Conservation (phyloP, 805 yeast genomes). For the Saturnispora galanensis region DNA sequence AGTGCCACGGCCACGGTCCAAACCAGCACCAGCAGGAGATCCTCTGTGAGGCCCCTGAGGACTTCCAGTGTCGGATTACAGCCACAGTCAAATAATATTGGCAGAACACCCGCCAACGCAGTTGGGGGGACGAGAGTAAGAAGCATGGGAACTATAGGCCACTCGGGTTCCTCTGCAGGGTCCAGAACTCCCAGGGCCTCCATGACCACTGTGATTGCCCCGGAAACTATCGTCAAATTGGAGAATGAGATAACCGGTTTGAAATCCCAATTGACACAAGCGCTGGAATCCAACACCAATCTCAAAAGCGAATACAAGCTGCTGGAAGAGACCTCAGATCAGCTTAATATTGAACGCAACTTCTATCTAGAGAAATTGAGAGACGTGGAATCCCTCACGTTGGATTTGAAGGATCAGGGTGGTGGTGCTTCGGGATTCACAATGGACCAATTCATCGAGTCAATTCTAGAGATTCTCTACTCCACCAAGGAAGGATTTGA, state of each 20-base stretch:
- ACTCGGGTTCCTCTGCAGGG: no score
- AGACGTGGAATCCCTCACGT: constrained; percentile 76
- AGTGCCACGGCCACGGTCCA: not conserved
- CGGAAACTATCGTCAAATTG: not conserved
- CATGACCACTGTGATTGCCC: constrained; percentile 4
- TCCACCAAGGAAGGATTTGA: constrained; percentile 80
- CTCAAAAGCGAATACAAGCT: constrained; percentile 43
- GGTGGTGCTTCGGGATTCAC: constrained; percentile 12
- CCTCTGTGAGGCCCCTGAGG: constrained; percentile 6
- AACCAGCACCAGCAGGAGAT: constrained; percentile 3
- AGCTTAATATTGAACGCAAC: constrained; percentile 73
- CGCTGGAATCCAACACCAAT: constrained; percentile 23
- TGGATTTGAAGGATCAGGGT: constrained; percentile 33
- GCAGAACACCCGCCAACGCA: no score
- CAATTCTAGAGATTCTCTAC: constrained; percentile 69
- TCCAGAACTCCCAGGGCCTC: no score
- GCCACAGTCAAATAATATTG: constrained; percentile 2
- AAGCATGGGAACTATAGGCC: no score
- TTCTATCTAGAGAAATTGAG: constrained; percentile 84
- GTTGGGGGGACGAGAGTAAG: no score
- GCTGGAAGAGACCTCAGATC: constrained; percentile 48
- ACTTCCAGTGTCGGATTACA: not conserved
- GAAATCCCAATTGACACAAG: not conserved
- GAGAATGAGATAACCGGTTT: not conserved
- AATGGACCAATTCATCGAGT: constrained; percentile 37